Evolutionary conservation across 2,329 filamentous ascomycete genomes (phyloP), one percentile per base, ranked within the genome.

Genomic region (Arthrobotrys iridis): DNA sequence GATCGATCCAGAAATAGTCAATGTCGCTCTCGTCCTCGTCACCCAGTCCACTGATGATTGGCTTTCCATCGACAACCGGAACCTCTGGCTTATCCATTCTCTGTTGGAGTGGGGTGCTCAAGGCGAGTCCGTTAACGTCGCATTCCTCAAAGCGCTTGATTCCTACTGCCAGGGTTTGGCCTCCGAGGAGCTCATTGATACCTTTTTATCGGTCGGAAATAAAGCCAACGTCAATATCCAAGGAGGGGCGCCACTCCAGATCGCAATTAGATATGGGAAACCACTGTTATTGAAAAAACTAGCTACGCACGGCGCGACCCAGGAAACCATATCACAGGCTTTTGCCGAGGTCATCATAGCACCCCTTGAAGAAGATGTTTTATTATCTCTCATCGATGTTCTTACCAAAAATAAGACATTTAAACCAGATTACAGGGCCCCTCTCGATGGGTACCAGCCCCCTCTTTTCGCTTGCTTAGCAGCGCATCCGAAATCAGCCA

Each of bases 141-240:
- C 57, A 45, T 60, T 60, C 57, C 18, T 60, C 37, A 60, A 60
- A 20, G 57, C 40, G 37, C 37, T 45, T 22, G 57, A 60, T 45
- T 37, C 57, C 37, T 33, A 60, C 22, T 5, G 8, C 18, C 57
- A 26, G 11, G 57, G 57, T n/a, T 3, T 46, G 18, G n/a, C 57
- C 57, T 60, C 57, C 15, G 57, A 60, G 2, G 18, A 60, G 13
- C 18, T 60, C 20, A 60, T 60, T 13, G 57, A 60, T n/a, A 60
- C 57, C 2, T 60, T 60, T 40, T 26, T 60, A 30, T 15, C 37
- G n/a, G 26, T 60, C 22, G 57, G 57, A 20, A 45, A 37, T 5
- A 64, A 64, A 37, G 60, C 60, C 13, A 28, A 50, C 26, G 60
- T 64, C 26, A 64, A 64, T 15, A 50, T 50, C 43, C 43, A 64